Evolutionary conservation across 495 filamentous ascomycete genomes (phyloP), one percentile per base, ranked within the genome.

Genomic region (Elasticomyces elasticus): DNA sequence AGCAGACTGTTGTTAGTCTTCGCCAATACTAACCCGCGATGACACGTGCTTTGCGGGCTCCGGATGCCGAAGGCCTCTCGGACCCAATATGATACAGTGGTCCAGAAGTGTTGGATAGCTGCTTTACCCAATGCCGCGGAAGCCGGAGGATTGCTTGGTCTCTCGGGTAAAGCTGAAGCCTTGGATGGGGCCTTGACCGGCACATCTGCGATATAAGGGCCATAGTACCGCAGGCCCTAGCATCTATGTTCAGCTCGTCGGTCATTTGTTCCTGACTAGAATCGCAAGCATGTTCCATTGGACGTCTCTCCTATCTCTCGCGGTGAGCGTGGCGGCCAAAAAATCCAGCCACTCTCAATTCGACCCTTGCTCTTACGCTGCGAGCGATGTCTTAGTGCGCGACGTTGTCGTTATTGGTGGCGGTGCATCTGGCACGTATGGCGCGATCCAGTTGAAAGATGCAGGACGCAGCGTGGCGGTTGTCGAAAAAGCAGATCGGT

Each of bases 331-430:
- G 20, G 12, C 40, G 20, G 40, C 40, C 12, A n/a, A 9, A 7
- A 6, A 6, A 9, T n/a, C 12, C 40, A 43, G n/a, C 20, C 13
- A 7, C 13, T 43, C 40, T 17, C 20, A 28, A 30, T 50, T 50
- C 47, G 33, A 35, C 47, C 26, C 47, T 11, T 20, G 26, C 28
- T 50, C 26, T 19, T 41, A 38, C 46, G 41, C 44, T 10, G 27
- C 57, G 4, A 17, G 37, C 26, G 49, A 62, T 35, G 47, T 50
- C 15, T 24, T 69, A 13, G 61, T 54, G 19, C 60, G 62, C 3
- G 72, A 76, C 54, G 66, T 77, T 15, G 63, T 57, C 30, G 68
- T 78, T 40, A 66, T 77, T 23, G 75, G 74, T 10, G 75, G 76
- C 30, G 75, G 76, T 15, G 57, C 72, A 0, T 53, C 67, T 11